phyloP scores from a whole-genome alignment of 257 asterid genomes.

The Paraleonurus japonicus region DNA sequence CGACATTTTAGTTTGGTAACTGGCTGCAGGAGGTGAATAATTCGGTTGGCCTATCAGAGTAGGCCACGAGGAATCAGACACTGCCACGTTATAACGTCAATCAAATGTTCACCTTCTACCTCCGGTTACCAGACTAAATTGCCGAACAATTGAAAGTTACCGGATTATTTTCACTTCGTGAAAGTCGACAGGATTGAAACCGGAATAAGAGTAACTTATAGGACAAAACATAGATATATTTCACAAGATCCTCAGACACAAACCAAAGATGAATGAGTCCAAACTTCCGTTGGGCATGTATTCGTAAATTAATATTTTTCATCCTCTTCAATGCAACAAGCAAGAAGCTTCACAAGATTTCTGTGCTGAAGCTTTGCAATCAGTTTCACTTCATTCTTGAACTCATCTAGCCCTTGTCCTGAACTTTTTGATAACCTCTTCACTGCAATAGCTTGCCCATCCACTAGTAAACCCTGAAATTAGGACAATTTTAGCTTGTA shows the following conservation, averaged over 20 bases:
- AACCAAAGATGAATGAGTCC: constrained; percentile 41
- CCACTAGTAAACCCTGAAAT: constrained; percentile 38
- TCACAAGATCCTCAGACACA: constrained; percentile 8
- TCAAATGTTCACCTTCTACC: no score
- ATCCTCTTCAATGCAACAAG: constrained; percentile 42
- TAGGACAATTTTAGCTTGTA: neutral
- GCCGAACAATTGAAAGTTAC: no score
- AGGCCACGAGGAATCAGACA: no score
- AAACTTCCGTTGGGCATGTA: constrained; percentile 44
- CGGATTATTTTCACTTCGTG: no score
- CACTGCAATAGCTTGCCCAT: constrained; percentile 40
- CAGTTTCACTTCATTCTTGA: constrained; percentile 42
- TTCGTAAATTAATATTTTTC: constrained; percentile 45
- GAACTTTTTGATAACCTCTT: constrained; percentile 44
- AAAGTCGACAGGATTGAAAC: neutral
- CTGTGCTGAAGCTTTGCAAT: constrained; percentile 49
- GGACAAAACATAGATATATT: neutral
- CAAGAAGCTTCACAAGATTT: constrained; percentile 49
- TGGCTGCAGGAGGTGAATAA: no score
- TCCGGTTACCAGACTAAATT: neutral
- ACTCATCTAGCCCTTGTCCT: constrained; percentile 45
- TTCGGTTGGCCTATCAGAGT: no score
- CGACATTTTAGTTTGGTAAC: no score
- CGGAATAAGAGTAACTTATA: neutral
- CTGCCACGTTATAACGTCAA: no score